Evolutionary conservation across 2,329 filamentous ascomycete species (phyloP).

Genomic region (Aspergillus sp.): DNA sequence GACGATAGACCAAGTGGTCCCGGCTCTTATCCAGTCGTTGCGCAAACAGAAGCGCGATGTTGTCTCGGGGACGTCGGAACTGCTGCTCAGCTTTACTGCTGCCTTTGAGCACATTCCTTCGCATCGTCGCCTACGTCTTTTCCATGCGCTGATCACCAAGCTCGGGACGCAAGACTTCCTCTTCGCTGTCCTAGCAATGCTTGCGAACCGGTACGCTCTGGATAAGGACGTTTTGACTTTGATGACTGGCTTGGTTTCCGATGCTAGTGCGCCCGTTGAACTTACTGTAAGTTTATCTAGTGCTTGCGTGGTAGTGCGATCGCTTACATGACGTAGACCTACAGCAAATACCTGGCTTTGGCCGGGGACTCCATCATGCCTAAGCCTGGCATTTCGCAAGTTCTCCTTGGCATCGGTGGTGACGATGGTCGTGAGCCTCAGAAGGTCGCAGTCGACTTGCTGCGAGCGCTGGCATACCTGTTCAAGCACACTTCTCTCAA

Average conservation of each 20-base stretch:
- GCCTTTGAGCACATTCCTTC: slow-evolving; percentile 93
- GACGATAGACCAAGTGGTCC: slow-evolving; percentile 89
- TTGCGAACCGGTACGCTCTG: slow-evolving; percentile 80
- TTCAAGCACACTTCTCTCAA: slow-evolving; percentile 35
- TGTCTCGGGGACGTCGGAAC: slow-evolving; percentile 72
- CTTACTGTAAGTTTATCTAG: slow-evolving; percentile 38
- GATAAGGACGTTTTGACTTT: slow-evolving; percentile 67
- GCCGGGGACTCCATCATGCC: slow-evolving; percentile 65
- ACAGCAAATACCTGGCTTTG: slow-evolving; percentile 67
- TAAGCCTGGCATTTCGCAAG: slow-evolving; percentile 63
- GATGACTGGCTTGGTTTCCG: slow-evolving; percentile 60
- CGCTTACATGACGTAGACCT: slow-evolving; percentile 43
- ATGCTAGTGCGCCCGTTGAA: slow-evolving; percentile 66
- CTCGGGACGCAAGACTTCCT: slow-evolving; percentile 79
- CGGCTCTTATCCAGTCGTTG: slow-evolving; percentile 77
- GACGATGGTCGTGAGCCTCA: slow-evolving; percentile 40
- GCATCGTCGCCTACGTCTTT: slow-evolving; percentile 73
- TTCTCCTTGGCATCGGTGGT: slow-evolving; percentile 55
- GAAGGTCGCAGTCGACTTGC: slow-evolving; percentile 33
- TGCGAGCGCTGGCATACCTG: slow-evolving; percentile 31
- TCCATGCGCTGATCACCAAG: slow-evolving; percentile 74
- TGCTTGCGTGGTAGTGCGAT: not conserved
- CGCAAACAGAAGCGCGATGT: slow-evolving; percentile 67
- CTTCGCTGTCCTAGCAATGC: slow-evolving; percentile 77
- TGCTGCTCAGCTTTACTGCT: slow-evolving; percentile 90